These are phyloP conservation scores for Ziziphus jujuba DNA, from an alignment of 306 rosid species.

Conservation along the genomic window DNA sequence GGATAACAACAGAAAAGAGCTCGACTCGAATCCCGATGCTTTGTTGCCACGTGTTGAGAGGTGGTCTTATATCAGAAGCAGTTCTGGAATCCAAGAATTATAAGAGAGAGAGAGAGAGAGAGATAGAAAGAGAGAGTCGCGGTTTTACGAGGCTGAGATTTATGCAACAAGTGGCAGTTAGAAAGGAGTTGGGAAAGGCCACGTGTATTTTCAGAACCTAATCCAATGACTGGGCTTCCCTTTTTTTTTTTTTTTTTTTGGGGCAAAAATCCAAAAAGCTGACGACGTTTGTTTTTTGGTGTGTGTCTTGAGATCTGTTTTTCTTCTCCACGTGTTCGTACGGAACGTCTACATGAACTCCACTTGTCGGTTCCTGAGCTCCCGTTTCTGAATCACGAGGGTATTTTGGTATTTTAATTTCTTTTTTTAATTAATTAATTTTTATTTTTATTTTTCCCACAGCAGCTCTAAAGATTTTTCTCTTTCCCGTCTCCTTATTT, in stretches of 20 bases:
- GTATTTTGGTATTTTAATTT: slow-evolving; percentile 20
- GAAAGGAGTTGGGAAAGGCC: slow-evolving; percentile 9
- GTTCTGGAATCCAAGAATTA: not conserved
- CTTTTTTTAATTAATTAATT: too few relatives aligned
- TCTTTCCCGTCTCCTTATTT: not conserved
- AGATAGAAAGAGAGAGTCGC: slow-evolving; percentile 12
- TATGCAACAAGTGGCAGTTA: slow-evolving; percentile 23
- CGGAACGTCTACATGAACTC: not conserved
- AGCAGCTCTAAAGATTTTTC: not conserved
- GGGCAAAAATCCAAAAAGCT: slow-evolving; percentile 11
- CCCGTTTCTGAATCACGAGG: slow-evolving; percentile 1
- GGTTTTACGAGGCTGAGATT: slow-evolving; percentile 6
- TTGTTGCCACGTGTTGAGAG: slow-evolving; percentile 35
- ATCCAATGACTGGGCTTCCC: not conserved
- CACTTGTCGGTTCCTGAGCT: slow-evolving; percentile 37
- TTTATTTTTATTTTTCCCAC: not conserved
- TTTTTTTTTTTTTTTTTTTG: too few relatives aligned
- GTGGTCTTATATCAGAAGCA: slow-evolving; percentile 14
- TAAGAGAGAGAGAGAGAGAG: not conserved
- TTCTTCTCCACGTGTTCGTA: slow-evolving; percentile 33
- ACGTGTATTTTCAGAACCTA: slow-evolving; percentile 35
- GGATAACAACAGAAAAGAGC: not conserved
- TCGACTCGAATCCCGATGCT: not conserved
- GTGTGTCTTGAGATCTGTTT: slow-evolving; percentile 27
- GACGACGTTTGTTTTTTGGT: slow-evolving; percentile 28